phyloP scores from a whole-genome alignment of 768 basidiomycete genomes.

The Leccinum variicolor region DNA sequence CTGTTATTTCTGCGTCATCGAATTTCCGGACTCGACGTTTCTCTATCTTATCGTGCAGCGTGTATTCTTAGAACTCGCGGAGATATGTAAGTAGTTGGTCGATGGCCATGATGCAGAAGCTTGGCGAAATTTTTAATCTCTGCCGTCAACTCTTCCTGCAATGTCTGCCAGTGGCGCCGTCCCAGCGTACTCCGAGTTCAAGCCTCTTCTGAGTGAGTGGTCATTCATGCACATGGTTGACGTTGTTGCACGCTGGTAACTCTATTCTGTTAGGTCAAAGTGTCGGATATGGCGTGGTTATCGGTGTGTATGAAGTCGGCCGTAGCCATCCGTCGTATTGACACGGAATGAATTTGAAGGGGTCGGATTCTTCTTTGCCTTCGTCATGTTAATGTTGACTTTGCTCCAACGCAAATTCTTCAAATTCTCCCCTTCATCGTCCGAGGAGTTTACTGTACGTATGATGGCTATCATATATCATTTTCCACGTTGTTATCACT shows the following conservation, averaged over 20 bases:
- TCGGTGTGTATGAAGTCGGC: constrained; percentile 31
- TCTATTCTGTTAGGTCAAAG: constrained; percentile 35
- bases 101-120: background rate
- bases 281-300: constrained; percentile 49
- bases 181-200: constrained; percentile 34
- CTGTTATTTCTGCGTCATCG: background rate
- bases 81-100: constrained; percentile 1
- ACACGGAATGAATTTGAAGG: constrained; percentile 24
- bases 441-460: constrained; percentile 48
- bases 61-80: constrained; percentile 1
- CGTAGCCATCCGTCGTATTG: background rate
- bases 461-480: background rate
- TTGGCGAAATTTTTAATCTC: background rate
- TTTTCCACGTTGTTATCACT: background rate
- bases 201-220: constrained; percentile 36
- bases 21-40: background rate
- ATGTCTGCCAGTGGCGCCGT: constrained; percentile 15
- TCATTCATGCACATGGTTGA: background rate
- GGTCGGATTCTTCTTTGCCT: constrained; percentile 50
- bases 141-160: background rate
- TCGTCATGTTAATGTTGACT: constrained; percentile 45
- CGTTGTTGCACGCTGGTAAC: background rate
- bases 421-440: constrained; percentile 42
- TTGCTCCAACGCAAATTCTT: constrained; percentile 45
- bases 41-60: constrained; percentile 3